Conservation (phyloP, 108 stramenopile genomes). For the Nitzschia sp. region DNA sequence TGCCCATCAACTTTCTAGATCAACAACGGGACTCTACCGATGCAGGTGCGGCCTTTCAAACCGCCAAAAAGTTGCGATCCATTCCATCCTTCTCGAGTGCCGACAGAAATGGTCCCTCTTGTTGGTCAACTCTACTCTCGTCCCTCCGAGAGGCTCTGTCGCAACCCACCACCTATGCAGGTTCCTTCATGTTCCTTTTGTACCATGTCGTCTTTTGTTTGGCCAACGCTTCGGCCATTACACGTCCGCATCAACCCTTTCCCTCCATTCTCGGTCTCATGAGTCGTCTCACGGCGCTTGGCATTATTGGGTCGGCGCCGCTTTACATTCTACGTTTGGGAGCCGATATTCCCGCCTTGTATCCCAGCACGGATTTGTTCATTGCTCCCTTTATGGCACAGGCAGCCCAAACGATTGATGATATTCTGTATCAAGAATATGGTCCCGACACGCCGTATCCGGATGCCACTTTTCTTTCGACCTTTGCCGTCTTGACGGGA, state of each 20-base stretch:
- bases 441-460: constrained; percentile 6
- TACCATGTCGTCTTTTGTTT: constrained; percentile 55
- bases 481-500: constrained; percentile 56
- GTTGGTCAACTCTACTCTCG: no score
- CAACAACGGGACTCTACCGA: no score
- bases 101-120: no score
- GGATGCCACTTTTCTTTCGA: constrained; percentile 52
- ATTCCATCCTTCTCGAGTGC: no score
- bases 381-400: constrained; percentile 71
- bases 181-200: constrained; percentile 39
- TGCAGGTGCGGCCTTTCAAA: no score
- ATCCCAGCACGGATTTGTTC: constrained; percentile 62
- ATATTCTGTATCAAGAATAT: constrained; percentile 24
- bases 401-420: constrained; percentile 56
- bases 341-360: constrained; percentile 41
- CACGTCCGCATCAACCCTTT: constrained; percentile 20
- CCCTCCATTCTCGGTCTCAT: constrained; percentile 36
- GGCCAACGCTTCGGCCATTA: constrained; percentile 42
- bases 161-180: constrained; percentile 32
- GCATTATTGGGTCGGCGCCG: constrained; percentile 28
- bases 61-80: no score
- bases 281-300: constrained; percentile 30
- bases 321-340: constrained; percentile 26
- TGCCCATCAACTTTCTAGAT: no score
- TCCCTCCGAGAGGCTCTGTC: no score